Conservation (phyloP, 305 asterid genomes). For the Solanum aculeatissimum region DNA sequence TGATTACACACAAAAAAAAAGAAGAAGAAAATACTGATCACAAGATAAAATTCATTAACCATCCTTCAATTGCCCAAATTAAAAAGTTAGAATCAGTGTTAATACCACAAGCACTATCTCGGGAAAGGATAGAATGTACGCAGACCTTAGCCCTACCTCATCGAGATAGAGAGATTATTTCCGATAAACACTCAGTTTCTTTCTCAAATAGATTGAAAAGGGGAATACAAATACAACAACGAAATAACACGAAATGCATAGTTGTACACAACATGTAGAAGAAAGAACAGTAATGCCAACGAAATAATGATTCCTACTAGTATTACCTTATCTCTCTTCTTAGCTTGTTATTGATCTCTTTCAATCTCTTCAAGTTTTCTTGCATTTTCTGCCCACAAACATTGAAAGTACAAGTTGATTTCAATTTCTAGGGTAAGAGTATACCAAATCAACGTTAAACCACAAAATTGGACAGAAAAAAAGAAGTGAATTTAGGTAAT, state of each 20-base stretch:
- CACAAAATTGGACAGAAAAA: background rate
- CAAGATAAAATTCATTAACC: background rate
- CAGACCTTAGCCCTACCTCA: background rate
- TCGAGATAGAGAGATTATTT: too few species aligned
- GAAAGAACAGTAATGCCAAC: background rate
- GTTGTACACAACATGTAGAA: background rate
- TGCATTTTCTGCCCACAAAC: slow-evolving; percentile 18
- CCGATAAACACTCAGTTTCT: too few species aligned
- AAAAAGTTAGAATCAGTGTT: background rate
- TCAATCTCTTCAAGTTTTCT: slow-evolving; percentile 17
- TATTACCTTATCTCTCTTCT: slow-evolving; percentile 24
- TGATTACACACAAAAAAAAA: background rate
- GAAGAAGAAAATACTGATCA: background rate
- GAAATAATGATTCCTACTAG: background rate
- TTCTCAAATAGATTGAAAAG: background rate
- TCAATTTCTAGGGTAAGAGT: background rate
- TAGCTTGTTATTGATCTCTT: slow-evolving; percentile 17
- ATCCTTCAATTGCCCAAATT: background rate
- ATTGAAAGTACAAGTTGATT: background rate
- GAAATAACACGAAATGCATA: background rate
- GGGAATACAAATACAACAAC: background rate
- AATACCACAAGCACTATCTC: background rate
- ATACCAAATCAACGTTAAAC: background rate
- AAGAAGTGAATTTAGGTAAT: background rate
- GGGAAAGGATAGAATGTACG: background rate